These are phyloP conservation scores for Paramecium sexaurelia DNA, from an alignment of 73 alveolate species.

Conservation along the genomic window DNA sequence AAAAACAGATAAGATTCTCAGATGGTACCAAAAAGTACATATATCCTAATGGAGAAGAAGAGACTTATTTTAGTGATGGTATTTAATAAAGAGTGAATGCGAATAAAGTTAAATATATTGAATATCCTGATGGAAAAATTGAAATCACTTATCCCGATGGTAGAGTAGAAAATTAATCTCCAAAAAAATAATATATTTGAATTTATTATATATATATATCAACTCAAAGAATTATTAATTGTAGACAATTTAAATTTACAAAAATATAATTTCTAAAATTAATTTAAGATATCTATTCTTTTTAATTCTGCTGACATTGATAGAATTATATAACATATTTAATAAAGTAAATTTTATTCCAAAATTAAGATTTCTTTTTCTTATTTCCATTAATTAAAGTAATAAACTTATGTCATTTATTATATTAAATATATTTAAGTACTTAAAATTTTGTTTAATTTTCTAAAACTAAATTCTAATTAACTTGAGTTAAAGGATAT, in stretches of 20 bases:
- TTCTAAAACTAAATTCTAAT: no score
- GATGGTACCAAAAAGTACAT: constrained; percentile 91
- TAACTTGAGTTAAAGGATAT: no score
- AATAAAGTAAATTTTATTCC: no score
- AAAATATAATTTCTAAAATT: no score
- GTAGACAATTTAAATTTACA: background rate
- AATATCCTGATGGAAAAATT: constrained; percentile 62
- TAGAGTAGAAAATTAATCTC: background rate
- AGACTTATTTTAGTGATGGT: constrained; percentile 72
- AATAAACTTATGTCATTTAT: no score
- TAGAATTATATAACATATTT: no score
- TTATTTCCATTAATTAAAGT: no score
- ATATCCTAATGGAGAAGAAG: constrained; percentile 90
- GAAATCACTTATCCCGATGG: constrained; percentile 48
- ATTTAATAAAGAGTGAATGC: constrained; percentile 29
- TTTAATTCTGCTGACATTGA: no score
- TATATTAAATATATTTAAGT: no score
- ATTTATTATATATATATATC: background rate
- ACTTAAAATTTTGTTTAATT: no score
- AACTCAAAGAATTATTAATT: background rate
- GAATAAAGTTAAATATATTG: constrained; percentile 40
- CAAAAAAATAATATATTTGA: background rate
- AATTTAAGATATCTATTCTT: no score
- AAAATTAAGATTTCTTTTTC: no score
- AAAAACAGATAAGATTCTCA: constrained; percentile 90